Conservation (phyloP, 169 alveolate species). For the Eimeria brunetti region DNA sequence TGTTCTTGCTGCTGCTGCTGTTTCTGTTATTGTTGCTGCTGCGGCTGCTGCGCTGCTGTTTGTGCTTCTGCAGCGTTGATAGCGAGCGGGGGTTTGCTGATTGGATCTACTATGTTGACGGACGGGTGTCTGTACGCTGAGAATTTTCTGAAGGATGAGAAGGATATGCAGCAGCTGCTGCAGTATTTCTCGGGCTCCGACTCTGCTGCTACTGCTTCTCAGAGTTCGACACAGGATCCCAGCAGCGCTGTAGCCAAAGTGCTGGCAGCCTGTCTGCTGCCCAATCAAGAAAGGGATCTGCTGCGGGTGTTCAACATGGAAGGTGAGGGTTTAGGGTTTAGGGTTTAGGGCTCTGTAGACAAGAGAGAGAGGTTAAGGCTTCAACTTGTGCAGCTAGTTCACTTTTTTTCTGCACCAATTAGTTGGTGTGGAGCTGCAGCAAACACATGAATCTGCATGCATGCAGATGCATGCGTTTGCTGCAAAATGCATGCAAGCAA, state of each 20-base stretch:
- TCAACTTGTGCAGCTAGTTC: neutral
- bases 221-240: neutral
- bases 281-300: conserved; percentile 27
- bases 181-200: neutral
- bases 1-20: neutral
- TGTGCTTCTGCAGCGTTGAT: conserved; percentile 20
- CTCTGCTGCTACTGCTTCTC: neutral
- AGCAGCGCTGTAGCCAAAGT: conserved; percentile 44
- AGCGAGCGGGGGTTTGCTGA: conserved; percentile 15
- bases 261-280: conserved; percentile 48
- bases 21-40: neutral
- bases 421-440: neutral
- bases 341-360: too few species aligned
- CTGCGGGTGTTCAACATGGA: conserved; percentile 42
- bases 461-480: neutral
- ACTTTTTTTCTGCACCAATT: neutral
- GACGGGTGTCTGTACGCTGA: conserved; percentile 49
- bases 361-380: neutral
- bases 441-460: neutral
- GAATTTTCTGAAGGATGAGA: neutral
- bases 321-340: neutral
- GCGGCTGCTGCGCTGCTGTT: neutral
- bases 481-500: neutral
- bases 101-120: conserved; percentile 5
- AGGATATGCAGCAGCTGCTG: conserved; percentile 37